Conservation (phyloP, 2,329 filamentous ascomycete genomes). For the Colletotrichum simmondsii region DNA sequence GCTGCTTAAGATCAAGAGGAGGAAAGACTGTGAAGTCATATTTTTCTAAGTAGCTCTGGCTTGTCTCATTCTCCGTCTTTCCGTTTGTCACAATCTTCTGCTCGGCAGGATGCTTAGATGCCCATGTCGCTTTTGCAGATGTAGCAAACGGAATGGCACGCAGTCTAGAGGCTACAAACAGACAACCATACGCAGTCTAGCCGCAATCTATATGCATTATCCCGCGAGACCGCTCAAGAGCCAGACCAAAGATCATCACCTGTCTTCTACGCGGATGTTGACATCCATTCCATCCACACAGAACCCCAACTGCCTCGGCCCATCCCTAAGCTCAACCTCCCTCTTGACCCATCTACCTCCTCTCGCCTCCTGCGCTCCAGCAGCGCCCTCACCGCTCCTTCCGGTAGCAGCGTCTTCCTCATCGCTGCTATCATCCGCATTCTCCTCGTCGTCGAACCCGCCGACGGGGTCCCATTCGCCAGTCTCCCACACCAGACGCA, state of each 20-base stretch:
- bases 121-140: neutral
- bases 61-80: neutral
- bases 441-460: conserved; percentile 66
- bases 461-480: conserved; percentile 88
- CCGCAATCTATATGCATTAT: neutral
- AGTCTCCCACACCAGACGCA: conserved; percentile 86
- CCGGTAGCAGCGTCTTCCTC: conserved; percentile 53
- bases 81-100: neutral
- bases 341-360: conserved; percentile 76
- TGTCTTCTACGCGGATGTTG: conserved; percentile 75
- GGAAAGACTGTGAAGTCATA: neutral
- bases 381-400: conserved; percentile 36
- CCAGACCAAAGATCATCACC: conserved; percentile 33
- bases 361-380: conserved; percentile 38
- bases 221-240: neutral
- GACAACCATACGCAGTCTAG: neutral
- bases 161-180: neutral
- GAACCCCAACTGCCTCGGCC: conserved; percentile 84
- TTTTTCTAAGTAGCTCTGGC: neutral
- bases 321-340: conserved; percentile 82
- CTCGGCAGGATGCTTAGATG: conserved; percentile 8
- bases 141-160: conserved; percentile 1
- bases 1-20: neutral
- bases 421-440: conserved; percentile 62
- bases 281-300: conserved; percentile 81